Conservation (phyloP, 2,329 filamentous ascomycete species). For the Hypoxylon sp. region DNA sequence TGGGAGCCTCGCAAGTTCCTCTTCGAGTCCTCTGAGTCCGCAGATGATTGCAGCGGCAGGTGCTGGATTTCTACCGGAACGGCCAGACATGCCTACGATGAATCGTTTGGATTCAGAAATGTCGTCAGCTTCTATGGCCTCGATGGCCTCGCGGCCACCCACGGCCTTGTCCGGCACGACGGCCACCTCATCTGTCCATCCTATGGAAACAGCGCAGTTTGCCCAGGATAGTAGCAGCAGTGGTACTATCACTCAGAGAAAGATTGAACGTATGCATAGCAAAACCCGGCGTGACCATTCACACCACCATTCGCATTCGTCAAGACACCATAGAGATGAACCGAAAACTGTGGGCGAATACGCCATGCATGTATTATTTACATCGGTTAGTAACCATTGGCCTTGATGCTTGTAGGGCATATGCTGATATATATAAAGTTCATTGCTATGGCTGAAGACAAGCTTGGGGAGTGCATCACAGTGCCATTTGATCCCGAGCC, state of each 20-base stretch:
- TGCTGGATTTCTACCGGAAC: constrained; percentile 65
- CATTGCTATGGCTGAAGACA: constrained; percentile 95
- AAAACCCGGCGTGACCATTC: constrained; percentile 78
- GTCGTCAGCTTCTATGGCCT: constrained; percentile 49
- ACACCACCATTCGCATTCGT: constrained; percentile 82
- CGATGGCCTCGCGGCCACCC: constrained; percentile 58
- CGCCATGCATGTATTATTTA: constrained; percentile 95
- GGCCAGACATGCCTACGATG: constrained; percentile 64
- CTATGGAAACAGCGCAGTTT: constrained; percentile 63
- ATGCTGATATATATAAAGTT: constrained; percentile 69
- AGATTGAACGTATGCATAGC: constrained; percentile 72
- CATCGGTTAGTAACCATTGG: constrained; percentile 71
- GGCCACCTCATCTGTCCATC: constrained; percentile 49
- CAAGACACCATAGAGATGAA: constrained; percentile 77
- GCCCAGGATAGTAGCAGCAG: constrained; percentile 60
- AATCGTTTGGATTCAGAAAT: constrained; percentile 62
- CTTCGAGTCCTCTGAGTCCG: constrained; percentile 87
- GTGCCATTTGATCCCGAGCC: constrained; percentile 84
- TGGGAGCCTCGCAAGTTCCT: constrained; percentile 81
- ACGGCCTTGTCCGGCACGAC: constrained; percentile 64
- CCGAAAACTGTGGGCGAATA: constrained; percentile 97
- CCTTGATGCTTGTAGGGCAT: background rate
- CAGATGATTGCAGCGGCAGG: constrained; percentile 83
- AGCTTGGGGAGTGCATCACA: constrained; percentile 89
- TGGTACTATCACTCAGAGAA: constrained; percentile 62